phyloP scores from a whole-genome alignment of 768 basidiomycete species.

The Xerocomellus intermedius region DNA sequence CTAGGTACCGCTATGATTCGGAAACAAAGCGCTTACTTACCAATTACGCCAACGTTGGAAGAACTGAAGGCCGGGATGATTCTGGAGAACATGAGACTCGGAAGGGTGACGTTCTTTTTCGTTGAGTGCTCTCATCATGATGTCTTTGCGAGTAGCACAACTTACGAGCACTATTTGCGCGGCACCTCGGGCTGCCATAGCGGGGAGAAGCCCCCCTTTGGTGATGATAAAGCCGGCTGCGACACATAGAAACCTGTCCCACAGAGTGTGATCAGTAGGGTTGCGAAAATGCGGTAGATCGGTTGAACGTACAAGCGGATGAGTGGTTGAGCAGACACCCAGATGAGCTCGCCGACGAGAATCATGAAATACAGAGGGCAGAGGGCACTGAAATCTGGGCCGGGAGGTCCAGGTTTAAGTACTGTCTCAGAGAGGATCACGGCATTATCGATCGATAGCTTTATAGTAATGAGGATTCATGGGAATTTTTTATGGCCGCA shows the following conservation, averaged over 20 bases:
- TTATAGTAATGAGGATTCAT: not conserved
- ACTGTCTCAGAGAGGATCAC: not conserved
- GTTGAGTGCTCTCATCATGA: not conserved
- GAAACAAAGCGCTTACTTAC: conserved; percentile 33
- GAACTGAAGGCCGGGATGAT: conserved; percentile 65
- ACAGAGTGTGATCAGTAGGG: conserved; percentile 1
- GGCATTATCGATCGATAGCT: not conserved
- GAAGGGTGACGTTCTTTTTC: conserved; percentile 53
- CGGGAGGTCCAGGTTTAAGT: conserved; percentile 1
- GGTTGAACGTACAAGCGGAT: conserved; percentile 51
- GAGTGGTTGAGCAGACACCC: conserved; percentile 61
- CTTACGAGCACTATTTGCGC: conserved; percentile 60
- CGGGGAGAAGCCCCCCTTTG: conserved; percentile 58
- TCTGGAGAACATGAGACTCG: conserved; percentile 68
- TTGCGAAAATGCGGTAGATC: not conserved
- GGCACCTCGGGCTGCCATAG: conserved; percentile 54
- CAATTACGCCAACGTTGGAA: conserved; percentile 54
- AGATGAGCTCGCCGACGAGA: conserved; percentile 49
- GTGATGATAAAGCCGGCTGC: conserved; percentile 56
- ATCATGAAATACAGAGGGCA: conserved; percentile 15
- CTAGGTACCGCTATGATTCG: not conserved
- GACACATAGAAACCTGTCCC: conserved; percentile 51
- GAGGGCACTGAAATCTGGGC: not conserved
- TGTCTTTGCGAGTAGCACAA: not conserved
- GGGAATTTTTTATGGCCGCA: not conserved